Percentiles rank a stretch among this genome's conserved stretches.
Evolutionary conservation across 352 stramenopile species (phyloP).

Genomic region (Pythium rishiriense): DNA sequence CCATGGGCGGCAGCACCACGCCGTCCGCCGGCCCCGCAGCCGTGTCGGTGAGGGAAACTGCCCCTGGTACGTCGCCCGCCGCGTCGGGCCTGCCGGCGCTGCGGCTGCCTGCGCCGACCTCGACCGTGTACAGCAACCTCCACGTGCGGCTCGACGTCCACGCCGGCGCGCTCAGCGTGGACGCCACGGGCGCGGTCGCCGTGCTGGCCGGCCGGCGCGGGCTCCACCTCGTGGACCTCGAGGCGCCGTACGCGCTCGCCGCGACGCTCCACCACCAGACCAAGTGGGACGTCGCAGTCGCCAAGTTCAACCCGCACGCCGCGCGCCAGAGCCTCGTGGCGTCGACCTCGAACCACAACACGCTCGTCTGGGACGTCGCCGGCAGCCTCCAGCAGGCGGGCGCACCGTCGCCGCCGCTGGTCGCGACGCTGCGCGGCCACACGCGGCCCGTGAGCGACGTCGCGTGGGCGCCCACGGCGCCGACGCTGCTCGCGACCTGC

Average conservation of each 20-base stretch:
- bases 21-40: background rate
- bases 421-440: conserved; percentile 74
- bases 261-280: conserved; percentile 77
- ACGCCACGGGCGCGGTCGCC: conserved; percentile 63
- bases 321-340: conserved; percentile 68
- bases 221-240: conserved; percentile 72
- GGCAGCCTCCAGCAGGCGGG: conserved; percentile 25
- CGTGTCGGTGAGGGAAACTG: background rate
- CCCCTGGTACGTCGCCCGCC: background rate
- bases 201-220: conserved; percentile 71
- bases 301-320: conserved; percentile 76
- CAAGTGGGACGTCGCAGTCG: conserved; percentile 78
- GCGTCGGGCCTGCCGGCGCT: background rate
- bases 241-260: conserved; percentile 54
- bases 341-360: conserved; percentile 81
- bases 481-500: conserved; percentile 74
- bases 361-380: conserved; percentile 78
- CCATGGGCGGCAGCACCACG: background rate
- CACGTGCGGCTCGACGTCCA: conserved; percentile 65
- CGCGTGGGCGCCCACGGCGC: conserved; percentile 71
- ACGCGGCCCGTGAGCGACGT: conserved; percentile 77
- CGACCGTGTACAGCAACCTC: conserved; percentile 45
- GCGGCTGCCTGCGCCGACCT: conserved; percentile 23
- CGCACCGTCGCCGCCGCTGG: conserved; percentile 36
- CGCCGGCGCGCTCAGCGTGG: conserved; percentile 67